Conservation (phyloP, 2,329 filamentous ascomycete species). For the Proliferodiscus dingleyae region DNA sequence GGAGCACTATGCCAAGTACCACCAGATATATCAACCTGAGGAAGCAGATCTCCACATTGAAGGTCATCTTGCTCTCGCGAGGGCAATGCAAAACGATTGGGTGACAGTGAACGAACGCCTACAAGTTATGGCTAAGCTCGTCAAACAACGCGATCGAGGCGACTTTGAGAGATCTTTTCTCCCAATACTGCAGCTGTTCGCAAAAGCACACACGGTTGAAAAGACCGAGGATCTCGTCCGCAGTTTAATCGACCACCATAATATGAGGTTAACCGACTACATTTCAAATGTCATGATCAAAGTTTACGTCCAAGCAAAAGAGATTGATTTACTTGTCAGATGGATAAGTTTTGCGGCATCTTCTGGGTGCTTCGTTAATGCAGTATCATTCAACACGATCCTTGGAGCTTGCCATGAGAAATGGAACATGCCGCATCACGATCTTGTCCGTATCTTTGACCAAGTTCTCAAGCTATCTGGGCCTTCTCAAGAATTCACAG, state of each 20-base stretch:
- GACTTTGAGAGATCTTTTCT: constrained; percentile 21
- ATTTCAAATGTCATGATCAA: constrained; percentile 26
- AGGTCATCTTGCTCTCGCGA: constrained; percentile 30
- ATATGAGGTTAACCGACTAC: constrained; percentile 19
- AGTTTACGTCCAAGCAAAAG: constrained; percentile 23
- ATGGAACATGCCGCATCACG: constrained; percentile 23
- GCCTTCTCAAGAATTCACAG: constrained; percentile 3
- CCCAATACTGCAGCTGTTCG: constrained; percentile 28
- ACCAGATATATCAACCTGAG: constrained; percentile 1
- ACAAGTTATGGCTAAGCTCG: constrained; percentile 17
- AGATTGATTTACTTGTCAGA: constrained; percentile 25
- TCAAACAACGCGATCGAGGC: constrained; percentile 5
- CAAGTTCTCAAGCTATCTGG: constrained; percentile 5
- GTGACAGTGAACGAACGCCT: constrained; percentile 25
- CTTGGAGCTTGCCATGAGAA: constrained; percentile 21
- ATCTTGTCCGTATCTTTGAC: constrained; percentile 20
- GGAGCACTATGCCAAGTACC: constrained; percentile 20
- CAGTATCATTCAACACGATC: constrained; percentile 27
- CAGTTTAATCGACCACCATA: constrained; percentile 17
- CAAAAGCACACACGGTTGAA: constrained; percentile 21
- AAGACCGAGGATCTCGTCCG: constrained; percentile 28
- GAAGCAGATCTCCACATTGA: constrained; percentile 21
- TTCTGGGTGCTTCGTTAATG: constrained; percentile 16
- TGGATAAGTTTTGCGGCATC: constrained; percentile 27
- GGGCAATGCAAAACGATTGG: constrained; percentile 29